Percentiles rank a stretch among this genome's conserved stretches.
Evolutionary conservation across 768 basidiomycete genomes (phyloP).

Genomic region (Polyporus arcularius): DNA sequence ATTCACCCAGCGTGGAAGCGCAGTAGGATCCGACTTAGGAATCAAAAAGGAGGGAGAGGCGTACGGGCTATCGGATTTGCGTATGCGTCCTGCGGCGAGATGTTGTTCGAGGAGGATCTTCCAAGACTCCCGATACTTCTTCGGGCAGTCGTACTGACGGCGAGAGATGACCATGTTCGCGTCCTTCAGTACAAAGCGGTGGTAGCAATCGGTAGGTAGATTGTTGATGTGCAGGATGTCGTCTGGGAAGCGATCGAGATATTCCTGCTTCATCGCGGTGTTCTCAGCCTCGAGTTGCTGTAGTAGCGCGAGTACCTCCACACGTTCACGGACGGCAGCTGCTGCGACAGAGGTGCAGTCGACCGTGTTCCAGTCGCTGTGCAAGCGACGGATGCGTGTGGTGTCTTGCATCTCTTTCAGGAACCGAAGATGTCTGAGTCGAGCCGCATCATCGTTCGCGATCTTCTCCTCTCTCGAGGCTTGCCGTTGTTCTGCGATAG

Average conservation of each 20-base stretch:
- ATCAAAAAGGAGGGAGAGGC: conserved; percentile 6
- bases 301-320: neutral
- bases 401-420: neutral
- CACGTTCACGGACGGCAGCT: neutral
- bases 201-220: conserved; percentile 18
- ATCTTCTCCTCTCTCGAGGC: neutral
- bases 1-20: too few relatives aligned
- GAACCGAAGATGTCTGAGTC: neutral
- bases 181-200: conserved; percentile 21
- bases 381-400: neutral
- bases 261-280: neutral
- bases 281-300: neutral
- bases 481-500: neutral
- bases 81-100: conserved; percentile 47
- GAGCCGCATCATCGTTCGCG: neutral
- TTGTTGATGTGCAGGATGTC: conserved; percentile 23
- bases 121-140: conserved; percentile 6
- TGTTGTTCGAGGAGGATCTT: conserved; percentile 21
- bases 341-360: neutral
- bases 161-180: neutral
- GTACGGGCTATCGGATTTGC: conserved; percentile 34
- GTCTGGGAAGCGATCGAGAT: conserved; percentile 18
- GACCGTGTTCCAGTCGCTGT: neutral
- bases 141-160: neutral
- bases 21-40: conserved; percentile 11